phyloP scores from a whole-genome alignment of 768 basidiomycete genomes.

The Boletus subparvulus region DNA sequence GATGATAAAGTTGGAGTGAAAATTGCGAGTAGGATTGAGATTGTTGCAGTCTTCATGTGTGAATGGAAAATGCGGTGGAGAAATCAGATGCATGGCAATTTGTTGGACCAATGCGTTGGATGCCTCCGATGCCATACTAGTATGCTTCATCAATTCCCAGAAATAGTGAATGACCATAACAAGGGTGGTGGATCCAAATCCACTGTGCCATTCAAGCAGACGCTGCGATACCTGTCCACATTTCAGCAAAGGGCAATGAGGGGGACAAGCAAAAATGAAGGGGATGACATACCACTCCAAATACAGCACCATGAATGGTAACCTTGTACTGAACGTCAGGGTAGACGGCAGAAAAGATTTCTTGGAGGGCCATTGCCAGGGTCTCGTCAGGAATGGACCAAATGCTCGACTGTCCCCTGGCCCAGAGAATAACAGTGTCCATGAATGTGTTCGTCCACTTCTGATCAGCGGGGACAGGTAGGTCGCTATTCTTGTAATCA shows the following conservation, averaged over 20 bases:
- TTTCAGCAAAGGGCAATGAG: not conserved
- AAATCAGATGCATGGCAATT: not conserved
- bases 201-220: conserved; percentile 3
- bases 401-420: not conserved
- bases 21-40: not conserved
- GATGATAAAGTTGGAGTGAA: not conserved
- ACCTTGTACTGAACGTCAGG: not conserved
- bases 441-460: not conserved
- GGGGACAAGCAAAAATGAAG: not conserved
- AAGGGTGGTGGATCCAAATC: not conserved
- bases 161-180: conserved; percentile 1
- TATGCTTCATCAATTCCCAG: not conserved
- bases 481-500: not conserved
- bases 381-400: not conserved
- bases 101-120: not conserved
- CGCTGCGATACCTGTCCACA: not conserved
- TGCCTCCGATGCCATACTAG: not conserved
- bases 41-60: conserved; percentile 1
- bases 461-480: not conserved
- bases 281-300: not conserved
- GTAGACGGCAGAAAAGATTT: not conserved
- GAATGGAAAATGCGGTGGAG: not conserved
- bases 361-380: not conserved
- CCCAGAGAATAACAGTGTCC: conserved; percentile 4
- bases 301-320: not conserved